These are phyloP conservation scores for Arachis stenosperma DNA, from an alignment of 306 rosid species.

Conservation along the genomic window DNA sequence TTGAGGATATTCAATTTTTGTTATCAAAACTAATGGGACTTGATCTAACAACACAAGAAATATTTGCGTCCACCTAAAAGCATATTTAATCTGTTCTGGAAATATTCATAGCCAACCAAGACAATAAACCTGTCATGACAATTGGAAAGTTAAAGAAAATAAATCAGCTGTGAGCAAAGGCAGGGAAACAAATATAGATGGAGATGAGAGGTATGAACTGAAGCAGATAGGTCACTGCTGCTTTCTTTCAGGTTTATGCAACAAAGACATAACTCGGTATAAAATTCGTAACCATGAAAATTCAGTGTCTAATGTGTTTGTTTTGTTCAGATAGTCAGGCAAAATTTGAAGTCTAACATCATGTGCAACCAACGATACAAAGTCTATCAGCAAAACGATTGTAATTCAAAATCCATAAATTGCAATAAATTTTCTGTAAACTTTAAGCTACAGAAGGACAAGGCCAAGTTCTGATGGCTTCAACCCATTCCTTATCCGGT, in stretches of 20 bases:
- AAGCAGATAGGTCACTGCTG: background rate
- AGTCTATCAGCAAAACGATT: slow-evolving; percentile 37
- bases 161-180: background rate
- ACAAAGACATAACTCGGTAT: background rate
- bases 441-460: slow-evolving; percentile 58
- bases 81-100: too few relatives aligned
- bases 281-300: background rate
- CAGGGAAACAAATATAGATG: background rate
- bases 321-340: slow-evolving; percentile 21
- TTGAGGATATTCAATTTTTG: background rate
- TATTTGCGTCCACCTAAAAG: background rate
- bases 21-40: background rate
- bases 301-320: slow-evolving; percentile 2
- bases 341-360: slow-evolving; percentile 40
- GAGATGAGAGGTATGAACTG: background rate
- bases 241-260: background rate
- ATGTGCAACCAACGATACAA: slow-evolving; percentile 33
- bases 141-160: background rate
- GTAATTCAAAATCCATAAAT: slow-evolving; percentile 28
- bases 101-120: background rate
- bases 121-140: background rate
- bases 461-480: slow-evolving; percentile 69
- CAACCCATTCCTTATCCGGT: slow-evolving; percentile 52
- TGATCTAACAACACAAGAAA: background rate
- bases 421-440: slow-evolving; percentile 26